phyloP scores from a whole-genome alignment of 139 green algal genomes.

The Chlamydomonas schloesseri region DNA sequence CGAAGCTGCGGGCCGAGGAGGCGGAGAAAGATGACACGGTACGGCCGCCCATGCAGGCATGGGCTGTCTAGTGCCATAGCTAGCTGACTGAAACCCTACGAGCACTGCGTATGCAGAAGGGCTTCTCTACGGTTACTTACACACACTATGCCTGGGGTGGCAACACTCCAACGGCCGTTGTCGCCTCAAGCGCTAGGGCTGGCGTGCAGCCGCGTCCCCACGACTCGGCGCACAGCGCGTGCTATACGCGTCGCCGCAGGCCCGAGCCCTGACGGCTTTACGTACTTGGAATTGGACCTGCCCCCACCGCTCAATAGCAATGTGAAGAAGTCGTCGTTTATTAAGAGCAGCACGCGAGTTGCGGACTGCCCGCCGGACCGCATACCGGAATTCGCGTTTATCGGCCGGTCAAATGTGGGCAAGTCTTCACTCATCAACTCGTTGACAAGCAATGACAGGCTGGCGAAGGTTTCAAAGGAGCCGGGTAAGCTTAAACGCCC shows the following conservation, averaged over 20 bases:
- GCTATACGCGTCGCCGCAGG: not conserved
- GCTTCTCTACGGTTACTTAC: too few relatives aligned
- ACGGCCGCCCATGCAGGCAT: too few relatives aligned
- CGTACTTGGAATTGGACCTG: slow-evolving; percentile 47
- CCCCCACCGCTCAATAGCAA: slow-evolving; percentile 22
- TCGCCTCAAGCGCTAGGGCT: slow-evolving; percentile 15
- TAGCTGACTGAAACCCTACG: too few relatives aligned
- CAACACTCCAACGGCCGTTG: not conserved
- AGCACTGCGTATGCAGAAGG: too few relatives aligned
- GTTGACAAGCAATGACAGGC: slow-evolving; percentile 78
- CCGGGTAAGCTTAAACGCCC: slow-evolving; percentile 70
- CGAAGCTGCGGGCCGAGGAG: too few relatives aligned
- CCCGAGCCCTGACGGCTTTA: slow-evolving; percentile 20
- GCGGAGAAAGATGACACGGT: too few relatives aligned
- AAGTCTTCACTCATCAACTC: slow-evolving; percentile 97
- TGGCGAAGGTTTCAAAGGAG: slow-evolving; percentile 93
- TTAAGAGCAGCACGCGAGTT: slow-evolving; percentile 81
- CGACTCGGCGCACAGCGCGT: not conserved
- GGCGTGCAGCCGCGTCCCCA: not conserved
- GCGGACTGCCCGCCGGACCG: slow-evolving; percentile 75
- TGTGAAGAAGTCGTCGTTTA: slow-evolving; percentile 58
- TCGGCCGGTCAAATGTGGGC: slow-evolving; percentile 95
- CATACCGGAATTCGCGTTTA: slow-evolving; percentile 93
- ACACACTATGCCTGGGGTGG: too few relatives aligned
- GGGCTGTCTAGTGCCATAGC: too few relatives aligned